Evolutionary conservation across 768 basidiomycete genomes (phyloP).

Genomic region (Clavaria fumosa): DNA sequence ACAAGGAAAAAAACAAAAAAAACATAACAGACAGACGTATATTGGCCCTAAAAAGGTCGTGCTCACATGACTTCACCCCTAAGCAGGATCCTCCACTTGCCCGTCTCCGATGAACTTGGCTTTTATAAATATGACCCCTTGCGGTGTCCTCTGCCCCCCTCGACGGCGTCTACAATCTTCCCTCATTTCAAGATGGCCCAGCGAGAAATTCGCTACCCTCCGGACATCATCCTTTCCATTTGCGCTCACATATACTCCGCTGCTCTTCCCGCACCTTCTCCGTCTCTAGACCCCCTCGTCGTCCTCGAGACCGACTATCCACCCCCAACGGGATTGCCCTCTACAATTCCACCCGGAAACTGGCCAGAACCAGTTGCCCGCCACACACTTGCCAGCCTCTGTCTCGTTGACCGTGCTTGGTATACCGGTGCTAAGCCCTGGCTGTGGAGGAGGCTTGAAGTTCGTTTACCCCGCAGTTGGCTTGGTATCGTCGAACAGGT

Average conservation of each 20-base stretch:
- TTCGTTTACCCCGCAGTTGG: constrained; percentile 75
- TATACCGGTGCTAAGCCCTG: constrained; percentile 74
- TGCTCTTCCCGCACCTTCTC: constrained; percentile 35
- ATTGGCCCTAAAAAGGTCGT: too few species aligned
- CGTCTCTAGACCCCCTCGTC: constrained; percentile 60
- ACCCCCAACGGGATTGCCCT: constrained; percentile 49
- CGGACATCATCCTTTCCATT: constrained; percentile 57
- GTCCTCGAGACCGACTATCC: constrained; percentile 26
- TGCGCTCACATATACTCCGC: constrained; percentile 58
- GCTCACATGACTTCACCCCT: too few species aligned
- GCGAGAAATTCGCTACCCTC: too few species aligned
- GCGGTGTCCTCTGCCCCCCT: too few species aligned
- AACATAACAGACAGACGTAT: too few species aligned
- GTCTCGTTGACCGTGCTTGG: constrained; percentile 66
- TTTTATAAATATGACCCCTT: too few species aligned
- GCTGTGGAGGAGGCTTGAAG: constrained; percentile 75
- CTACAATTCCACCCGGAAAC: constrained; percentile 53
- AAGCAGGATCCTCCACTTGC: too few species aligned
- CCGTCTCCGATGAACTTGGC: too few species aligned
- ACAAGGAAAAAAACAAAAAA: too few species aligned
- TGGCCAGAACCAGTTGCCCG: constrained; percentile 58
- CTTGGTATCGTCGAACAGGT: constrained; percentile 69
- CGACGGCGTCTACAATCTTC: too few species aligned
- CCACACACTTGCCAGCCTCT: constrained; percentile 51
- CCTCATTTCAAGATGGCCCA: too few species aligned